These are phyloP conservation scores for Cladobotryum mycophilum DNA, from an alignment of 2,329 filamentous ascomycete species.

Conservation along the genomic window DNA sequence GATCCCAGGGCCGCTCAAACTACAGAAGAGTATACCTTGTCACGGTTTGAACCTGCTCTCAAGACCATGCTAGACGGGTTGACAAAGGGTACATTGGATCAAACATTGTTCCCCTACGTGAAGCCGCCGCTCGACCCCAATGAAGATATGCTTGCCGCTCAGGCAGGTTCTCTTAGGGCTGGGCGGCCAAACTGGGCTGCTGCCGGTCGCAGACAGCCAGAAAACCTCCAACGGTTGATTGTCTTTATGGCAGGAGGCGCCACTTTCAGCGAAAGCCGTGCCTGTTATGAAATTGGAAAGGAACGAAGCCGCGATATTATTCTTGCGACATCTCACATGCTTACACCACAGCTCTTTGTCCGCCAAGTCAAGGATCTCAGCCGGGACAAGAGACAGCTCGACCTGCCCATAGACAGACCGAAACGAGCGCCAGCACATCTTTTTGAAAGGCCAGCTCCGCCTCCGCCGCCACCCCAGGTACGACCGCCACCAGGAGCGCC, in stretches of 20 bases:
- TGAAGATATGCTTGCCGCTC: constrained; percentile 48
- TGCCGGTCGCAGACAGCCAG: constrained; percentile 61
- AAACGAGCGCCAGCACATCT: constrained; percentile 78
- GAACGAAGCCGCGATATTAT: constrained; percentile 75
- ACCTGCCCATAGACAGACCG: constrained; percentile 74
- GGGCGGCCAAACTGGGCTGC: constrained; percentile 96
- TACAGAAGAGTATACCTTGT: constrained; percentile 76
- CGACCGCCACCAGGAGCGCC: constrained; percentile 11
- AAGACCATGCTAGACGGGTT: constrained; percentile 78
- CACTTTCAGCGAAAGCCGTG: constrained; percentile 82
- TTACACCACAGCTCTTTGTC: constrained; percentile 76
- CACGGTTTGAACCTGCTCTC: constrained; percentile 75
- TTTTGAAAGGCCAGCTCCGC: constrained; percentile 64
- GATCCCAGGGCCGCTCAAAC: constrained; percentile 51
- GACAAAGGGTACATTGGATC: constrained; percentile 60
- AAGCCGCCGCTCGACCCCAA: constrained; percentile 61
- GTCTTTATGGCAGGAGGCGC: constrained; percentile 94
- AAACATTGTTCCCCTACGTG: constrained; percentile 62
- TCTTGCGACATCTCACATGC: constrained; percentile 85
- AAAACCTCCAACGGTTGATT: constrained; percentile 84
- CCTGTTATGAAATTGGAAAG: constrained; percentile 80
- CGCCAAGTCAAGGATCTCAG: constrained; percentile 77
- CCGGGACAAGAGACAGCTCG: constrained; percentile 65
- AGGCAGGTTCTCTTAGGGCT: constrained; percentile 73
- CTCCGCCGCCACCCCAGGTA: constrained; percentile 32